Percentiles rank a stretch among this genome's conserved stretches.
phyloP scores from a whole-genome alignment of 306 rosid genomes.

The Rosa persica region DNA sequence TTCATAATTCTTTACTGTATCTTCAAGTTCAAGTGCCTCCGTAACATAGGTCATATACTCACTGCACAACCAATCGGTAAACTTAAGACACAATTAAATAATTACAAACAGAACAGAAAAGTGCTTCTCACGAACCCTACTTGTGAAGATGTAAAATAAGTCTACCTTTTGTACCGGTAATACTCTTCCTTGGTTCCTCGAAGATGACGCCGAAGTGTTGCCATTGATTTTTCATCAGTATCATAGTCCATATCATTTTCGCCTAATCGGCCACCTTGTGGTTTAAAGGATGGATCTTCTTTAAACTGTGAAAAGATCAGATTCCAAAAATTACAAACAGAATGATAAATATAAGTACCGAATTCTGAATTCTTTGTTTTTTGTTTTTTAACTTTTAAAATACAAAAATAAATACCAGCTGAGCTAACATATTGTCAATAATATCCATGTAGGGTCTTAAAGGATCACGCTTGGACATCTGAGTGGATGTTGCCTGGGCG shows the following conservation, averaged over 20 bases:
- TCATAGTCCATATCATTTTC: conserved; percentile 96
- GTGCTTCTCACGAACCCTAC: conserved; percentile 13
- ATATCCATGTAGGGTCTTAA: conserved; percentile 87
- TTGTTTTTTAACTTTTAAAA: background rate
- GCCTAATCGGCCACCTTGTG: conserved; percentile 90
- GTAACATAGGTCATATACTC: conserved; percentile 78
- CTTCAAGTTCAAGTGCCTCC: conserved; percentile 91
- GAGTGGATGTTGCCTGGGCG: conserved; percentile 96
- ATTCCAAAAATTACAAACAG: conserved; percentile 29
- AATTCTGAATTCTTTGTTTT: conserved; percentile 4
- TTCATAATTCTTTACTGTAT: conserved; percentile 71
- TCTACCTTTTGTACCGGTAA: conserved; percentile 88
- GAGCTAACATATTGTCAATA: conserved; percentile 71
- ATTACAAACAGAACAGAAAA: conserved; percentile 24
- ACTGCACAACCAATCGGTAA: conserved; percentile 50
- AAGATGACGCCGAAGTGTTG: conserved; percentile 88
- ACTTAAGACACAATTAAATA: conserved; percentile 20
- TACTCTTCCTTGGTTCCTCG: conserved; percentile 91
- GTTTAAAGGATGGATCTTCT: conserved; percentile 94
- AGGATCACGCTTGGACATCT: conserved; percentile 93
- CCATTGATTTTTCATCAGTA: conserved; percentile 98
- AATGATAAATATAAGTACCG: conserved; percentile 11
- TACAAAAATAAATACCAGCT: conserved; percentile 59
- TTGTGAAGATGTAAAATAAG: conserved; percentile 10
- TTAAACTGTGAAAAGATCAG: conserved; percentile 53